phyloP scores from a whole-genome alignment of 805 yeast species.

The Zygotorulaspora chibaensis region DNA sequence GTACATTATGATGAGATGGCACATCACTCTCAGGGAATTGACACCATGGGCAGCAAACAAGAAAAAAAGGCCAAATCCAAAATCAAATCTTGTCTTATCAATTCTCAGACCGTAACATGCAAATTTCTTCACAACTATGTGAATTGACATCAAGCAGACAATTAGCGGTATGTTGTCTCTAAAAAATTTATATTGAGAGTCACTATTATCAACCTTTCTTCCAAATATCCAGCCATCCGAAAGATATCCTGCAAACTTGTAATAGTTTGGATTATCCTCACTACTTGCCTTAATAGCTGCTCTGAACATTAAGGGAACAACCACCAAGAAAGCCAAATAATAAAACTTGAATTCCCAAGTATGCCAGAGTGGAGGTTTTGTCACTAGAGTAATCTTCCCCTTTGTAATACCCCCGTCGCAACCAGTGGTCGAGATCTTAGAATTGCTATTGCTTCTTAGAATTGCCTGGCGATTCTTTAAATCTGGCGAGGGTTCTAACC shows the following conservation, averaged over 20 bases:
- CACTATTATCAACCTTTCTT: conserved; percentile 88
- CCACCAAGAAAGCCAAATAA: conserved; percentile 54
- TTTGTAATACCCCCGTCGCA: conserved; percentile 3
- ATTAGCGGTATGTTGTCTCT: conserved; percentile 72
- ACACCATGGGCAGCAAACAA: conserved; percentile 76
- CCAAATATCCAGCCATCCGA: conserved; percentile 88
- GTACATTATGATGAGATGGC: conserved; percentile 55
- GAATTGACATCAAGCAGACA: conserved; percentile 50
- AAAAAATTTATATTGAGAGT: conserved; percentile 81
- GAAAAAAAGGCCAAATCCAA: conserved; percentile 64
- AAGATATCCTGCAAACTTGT: conserved; percentile 54
- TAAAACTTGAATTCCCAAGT: conserved; percentile 75
- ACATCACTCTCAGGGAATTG: conserved; percentile 56
- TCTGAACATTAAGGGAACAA: conserved; percentile 77
- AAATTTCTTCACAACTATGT: conserved; percentile 46
- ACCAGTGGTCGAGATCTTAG: conserved; percentile 14
- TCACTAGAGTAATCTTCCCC: conserved; percentile 2
- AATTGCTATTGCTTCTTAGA: conserved; percentile 7
- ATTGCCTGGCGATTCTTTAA: conserved; percentile 13
- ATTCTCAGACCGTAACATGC: conserved; percentile 24
- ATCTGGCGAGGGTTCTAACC: conserved; percentile 24
- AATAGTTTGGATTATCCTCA: conserved; percentile 69
- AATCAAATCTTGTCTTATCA: conserved; percentile 62
- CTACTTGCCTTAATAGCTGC: conserved; percentile 80
- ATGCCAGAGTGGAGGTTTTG: conserved; percentile 49